Base-by-base conservation (phyloP, 2,329 filamentous ascomycete species). In the Furcasterigmium sp. region DNA sequence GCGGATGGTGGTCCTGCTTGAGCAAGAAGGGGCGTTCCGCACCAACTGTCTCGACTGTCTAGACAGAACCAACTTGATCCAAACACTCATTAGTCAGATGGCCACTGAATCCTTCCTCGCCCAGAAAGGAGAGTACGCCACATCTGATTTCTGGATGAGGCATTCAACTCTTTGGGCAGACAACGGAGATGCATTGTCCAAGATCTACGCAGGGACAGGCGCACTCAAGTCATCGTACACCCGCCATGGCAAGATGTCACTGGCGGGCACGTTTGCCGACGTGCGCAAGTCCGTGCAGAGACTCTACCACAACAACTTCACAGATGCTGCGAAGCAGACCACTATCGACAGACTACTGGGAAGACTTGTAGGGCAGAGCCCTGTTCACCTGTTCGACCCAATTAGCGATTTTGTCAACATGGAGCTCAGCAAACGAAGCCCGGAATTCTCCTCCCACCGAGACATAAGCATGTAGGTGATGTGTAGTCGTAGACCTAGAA, bases 1-100 rank as follows among this genome's bases (percentile, higher is more conserved):
- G 11, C 69, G 76, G 18, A 71, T 71, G 69, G 76, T 86, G 8
- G 81, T 89, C 2, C 78, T 95, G 18, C 68, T 96, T 40, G 89
- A 95, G 59, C 93, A 98, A 64, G 88, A 95, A 59, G 91, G 93
- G n/a, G 80, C 95, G 6, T 97, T 97, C 62, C 79, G 91, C 48
- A 95, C 91, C 4, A 98, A 98, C 56, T 98, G 93, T 60, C 73
- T 98, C 20, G 93, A 98, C 62, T 98, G 93, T 60, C 71, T 98
- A 35, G 93, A 98, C 61, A 82, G 93, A 46, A 98, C 93, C 8
- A 98, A 98, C 59, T 72, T 97, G 21, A 89, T 98, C 21, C 93
- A 98, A 65, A 95, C 91, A 1, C 87, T 97, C 51, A 87, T 98
- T 54, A 96, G 91, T 45, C 86, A 90, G 56, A 91, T 96, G 85